Evolutionary conservation across 108 stramenopile species (phyloP), one percentile per base, ranked within the genome.

Genomic region (Cyclotella baltica): DNA sequence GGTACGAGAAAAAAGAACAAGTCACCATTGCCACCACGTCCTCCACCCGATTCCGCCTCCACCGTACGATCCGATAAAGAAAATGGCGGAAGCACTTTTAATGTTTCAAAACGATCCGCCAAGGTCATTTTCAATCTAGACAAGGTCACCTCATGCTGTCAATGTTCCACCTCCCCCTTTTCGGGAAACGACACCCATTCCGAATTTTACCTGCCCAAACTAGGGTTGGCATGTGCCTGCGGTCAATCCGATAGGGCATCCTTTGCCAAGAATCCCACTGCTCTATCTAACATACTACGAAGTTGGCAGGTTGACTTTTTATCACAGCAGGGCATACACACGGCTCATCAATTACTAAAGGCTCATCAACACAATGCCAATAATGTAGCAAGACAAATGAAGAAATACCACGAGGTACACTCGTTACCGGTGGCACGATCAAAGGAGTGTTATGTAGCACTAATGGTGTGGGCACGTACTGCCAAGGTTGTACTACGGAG

Each of bases 191-290:
- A 84, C 25, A 84, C 91, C 20, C 76, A 90, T 58, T 66, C 86
- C 30, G 84, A 90, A 52, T 94, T 94, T 62, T 92, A 88, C 62
- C 66, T 94, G 6, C 93, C 93, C 28, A 84, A 87, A 36, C 83
- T 94, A 68, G 90, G 91, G 13, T 72, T 89, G 86, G 90, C 87
- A 4, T 94, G 93, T 70, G 66, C 83, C 18, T 94, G 93, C 67
- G 85, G 88, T 25, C 83, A 80, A 52, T 57, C 46, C 43, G 75
- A 66, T 15, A 72, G 48, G 38, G 70, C 34, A 85, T 62, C 83
- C 83, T 75, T 80, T 48, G 58, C 77, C 25, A 48, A 65, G 33
- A 71, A 93, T 51, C 92, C 89, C 69, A 90, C 88, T n/a, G 37
- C 85, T 0, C 53, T 93, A 13, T 77, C 74, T 28, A 88, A 90